phyloP scores from a whole-genome alignment of 805 yeast genomes.

The Saccharomyces jurei region DNA sequence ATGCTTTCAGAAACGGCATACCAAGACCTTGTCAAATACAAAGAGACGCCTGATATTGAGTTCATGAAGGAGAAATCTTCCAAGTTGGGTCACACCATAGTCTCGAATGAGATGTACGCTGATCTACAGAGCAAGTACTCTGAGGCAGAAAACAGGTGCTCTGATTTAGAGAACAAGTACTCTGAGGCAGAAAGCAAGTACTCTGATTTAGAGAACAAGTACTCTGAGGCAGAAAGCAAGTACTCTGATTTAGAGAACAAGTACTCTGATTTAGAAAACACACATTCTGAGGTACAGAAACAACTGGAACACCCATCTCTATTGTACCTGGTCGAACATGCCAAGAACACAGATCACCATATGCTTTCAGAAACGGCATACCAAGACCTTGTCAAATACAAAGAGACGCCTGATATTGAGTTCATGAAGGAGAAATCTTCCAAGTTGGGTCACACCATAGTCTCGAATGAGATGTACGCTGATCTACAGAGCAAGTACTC shows the following conservation, averaged over 20 bases:
- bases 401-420: neutral
- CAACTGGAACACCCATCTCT: constrained; percentile 19
- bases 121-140: neutral
- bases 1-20: neutral
- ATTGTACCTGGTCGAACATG: constrained; percentile 30
- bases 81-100: neutral
- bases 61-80: neutral
- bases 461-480: constrained; percentile 3
- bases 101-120: neutral
- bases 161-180: neutral
- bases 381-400: neutral
- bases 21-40: neutral
- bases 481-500: constrained; percentile 2
- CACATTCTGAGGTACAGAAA: too few species aligned
- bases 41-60: neutral
- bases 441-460: neutral
- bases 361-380: neutral
- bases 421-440: neutral
- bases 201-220: constrained; percentile 1
- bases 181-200: too few species aligned
- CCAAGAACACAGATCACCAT: constrained; percentile 7
- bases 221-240: neutral
- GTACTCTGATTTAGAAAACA: neutral
- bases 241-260: constrained; percentile 2
- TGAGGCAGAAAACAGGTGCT: too few species aligned